A percentile compares a stretch with the other conserved stretches of the same genome.
phyloP scores from a whole-genome alignment of 768 basidiomycete species.

The Leccinum subgranulosum region DNA sequence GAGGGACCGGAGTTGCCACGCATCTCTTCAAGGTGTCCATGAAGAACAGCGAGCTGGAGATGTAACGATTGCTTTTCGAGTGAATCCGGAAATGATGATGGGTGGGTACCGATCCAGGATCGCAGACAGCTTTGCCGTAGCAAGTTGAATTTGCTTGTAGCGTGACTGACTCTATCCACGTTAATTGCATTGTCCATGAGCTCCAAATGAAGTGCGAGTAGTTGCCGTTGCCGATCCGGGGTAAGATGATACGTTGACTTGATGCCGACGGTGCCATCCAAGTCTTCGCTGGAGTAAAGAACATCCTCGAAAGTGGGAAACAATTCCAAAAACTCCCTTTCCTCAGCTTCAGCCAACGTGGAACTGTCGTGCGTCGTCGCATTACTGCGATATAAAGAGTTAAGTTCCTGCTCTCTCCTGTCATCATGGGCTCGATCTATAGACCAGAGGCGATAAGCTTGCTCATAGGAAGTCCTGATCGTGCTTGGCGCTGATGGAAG shows the following conservation, averaged over 20 bases:
- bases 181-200: slow-evolving; percentile 32
- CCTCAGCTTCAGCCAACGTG: slow-evolving; percentile 75
- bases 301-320: slow-evolving; percentile 83
- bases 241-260: slow-evolving; percentile 29
- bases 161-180: background rate
- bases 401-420: slow-evolving; percentile 58
- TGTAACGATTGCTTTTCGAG: slow-evolving; percentile 53
- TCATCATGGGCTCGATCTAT: slow-evolving; percentile 71
- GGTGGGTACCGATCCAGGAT: slow-evolving; percentile 30
- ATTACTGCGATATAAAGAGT: slow-evolving; percentile 73
- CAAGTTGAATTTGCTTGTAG: slow-evolving; percentile 27
- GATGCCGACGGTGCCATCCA: background rate
- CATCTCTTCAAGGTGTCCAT: slow-evolving; percentile 36
- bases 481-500: slow-evolving; percentile 1
- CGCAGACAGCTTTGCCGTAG: slow-evolving; percentile 34
- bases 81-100: slow-evolving; percentile 34
- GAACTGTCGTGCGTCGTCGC: slow-evolving; percentile 49
- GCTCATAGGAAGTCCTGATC: slow-evolving; percentile 60
- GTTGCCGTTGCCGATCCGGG: slow-evolving; percentile 26
- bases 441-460: slow-evolving; percentile 77
- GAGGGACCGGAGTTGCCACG: slow-evolving; percentile 16
- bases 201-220: slow-evolving; percentile 48
- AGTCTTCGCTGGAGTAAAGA: slow-evolving; percentile 30
- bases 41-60: slow-evolving; percentile 51
- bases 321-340: slow-evolving; percentile 74